Conservation (phyloP, 1,284 basidiomycete genomes). For the Boletus sp. region DNA sequence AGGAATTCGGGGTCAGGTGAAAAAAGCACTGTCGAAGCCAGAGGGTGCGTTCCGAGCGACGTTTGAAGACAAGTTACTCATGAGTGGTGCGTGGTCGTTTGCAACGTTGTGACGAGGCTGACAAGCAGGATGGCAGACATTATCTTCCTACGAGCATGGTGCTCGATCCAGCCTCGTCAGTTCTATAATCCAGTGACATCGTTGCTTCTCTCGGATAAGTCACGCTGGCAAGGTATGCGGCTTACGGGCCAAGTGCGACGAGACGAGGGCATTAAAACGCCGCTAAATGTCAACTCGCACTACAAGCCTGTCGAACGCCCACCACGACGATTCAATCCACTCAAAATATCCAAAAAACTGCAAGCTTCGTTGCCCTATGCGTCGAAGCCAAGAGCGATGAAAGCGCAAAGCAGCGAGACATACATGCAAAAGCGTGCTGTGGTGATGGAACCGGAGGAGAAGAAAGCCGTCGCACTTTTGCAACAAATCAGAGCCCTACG, state of each 20-base stretch:
- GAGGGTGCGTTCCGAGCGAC: conserved; percentile 95
- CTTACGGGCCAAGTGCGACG: conserved; percentile 90
- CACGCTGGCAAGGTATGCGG: conserved; percentile 88
- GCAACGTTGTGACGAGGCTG: background rate
- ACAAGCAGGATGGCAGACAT: conserved; percentile 58
- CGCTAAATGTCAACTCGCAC: conserved; percentile 77
- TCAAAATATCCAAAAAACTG: conserved; percentile 85
- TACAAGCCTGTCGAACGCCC: conserved; percentile 84
- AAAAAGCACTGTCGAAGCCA: conserved; percentile 91
- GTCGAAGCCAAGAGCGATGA: conserved; percentile 86
- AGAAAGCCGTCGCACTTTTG: conserved; percentile 85
- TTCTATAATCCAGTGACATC: conserved; percentile 98
- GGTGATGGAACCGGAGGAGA: conserved; percentile 92
- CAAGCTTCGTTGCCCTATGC: conserved; percentile 89
- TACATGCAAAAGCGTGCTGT: conserved; percentile 93
- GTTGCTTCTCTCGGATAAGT: conserved; percentile 78
- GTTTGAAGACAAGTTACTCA: conserved; percentile 97
- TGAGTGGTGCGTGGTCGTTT: conserved; percentile 69
- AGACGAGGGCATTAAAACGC: conserved; percentile 82
- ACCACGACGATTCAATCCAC: conserved; percentile 85
- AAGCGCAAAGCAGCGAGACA: conserved; percentile 69
- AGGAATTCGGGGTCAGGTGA: conserved; percentile 94
- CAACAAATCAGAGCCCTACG: conserved; percentile 93
- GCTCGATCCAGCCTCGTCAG: conserved; percentile 89
- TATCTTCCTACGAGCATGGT: conserved; percentile 96